A percentile compares a stretch with the other conserved stretches of the same genome.
phyloP scores from a whole-genome alignment of 78 protist species.

The Pelomyxa schiedti region DNA sequence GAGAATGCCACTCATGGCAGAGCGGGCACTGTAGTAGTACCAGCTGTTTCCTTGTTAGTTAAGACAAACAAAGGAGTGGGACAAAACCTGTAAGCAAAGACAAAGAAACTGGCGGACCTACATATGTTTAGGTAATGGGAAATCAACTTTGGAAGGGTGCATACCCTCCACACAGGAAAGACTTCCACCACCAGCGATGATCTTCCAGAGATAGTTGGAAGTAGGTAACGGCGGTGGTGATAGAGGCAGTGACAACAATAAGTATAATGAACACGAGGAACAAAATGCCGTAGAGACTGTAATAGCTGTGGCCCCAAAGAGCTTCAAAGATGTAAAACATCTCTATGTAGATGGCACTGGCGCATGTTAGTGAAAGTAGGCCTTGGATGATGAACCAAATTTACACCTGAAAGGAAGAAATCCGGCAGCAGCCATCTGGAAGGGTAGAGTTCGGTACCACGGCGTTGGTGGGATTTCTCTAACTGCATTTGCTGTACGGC shows the following conservation, averaged over 20 bases:
- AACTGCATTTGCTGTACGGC: conserved; percentile 74
- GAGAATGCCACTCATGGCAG: conserved; percentile 84
- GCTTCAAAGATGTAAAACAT: conserved; percentile 81
- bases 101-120: conserved; percentile 71
- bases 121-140: background rate
- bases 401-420: conserved; percentile 80
- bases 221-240: conserved; percentile 88
- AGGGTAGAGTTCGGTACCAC: conserved; percentile 61
- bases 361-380: background rate
- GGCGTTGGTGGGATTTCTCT: conserved; percentile 86
- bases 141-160: background rate
- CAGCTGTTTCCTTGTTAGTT: no score
- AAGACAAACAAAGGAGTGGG: no score
- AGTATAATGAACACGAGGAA: conserved; percentile 72
- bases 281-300: conserved; percentile 84
- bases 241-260: conserved; percentile 84
- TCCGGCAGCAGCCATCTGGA: conserved; percentile 80
- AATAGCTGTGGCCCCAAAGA: conserved; percentile 86
- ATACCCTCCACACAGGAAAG: conserved; percentile 72
- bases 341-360: conserved; percentile 89
- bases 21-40: conserved; percentile 65
- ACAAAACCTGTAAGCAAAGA: conserved; percentile 72
- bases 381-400: background rate
- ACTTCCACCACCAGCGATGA: conserved; percentile 92
- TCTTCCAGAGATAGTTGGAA: conserved; percentile 92